Conservation (phyloP, 2,329 filamentous ascomycete species). For the Epichloe uncinata region DNA sequence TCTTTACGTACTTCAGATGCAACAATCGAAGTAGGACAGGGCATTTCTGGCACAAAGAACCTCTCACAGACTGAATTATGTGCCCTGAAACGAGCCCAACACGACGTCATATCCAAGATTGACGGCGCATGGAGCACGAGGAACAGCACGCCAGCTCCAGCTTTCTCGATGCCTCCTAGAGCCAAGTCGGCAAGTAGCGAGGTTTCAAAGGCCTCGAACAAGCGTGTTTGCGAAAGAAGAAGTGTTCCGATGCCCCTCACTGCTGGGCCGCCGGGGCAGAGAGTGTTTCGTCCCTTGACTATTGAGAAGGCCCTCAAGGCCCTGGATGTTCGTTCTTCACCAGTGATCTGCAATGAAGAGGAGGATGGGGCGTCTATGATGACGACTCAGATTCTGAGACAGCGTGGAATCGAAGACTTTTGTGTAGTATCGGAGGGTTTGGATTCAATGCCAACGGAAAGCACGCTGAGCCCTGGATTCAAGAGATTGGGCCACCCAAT, state of each 20-base stretch:
- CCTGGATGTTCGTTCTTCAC: conserved; percentile 8
- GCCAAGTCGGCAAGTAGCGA: conserved; percentile 1
- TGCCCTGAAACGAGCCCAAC: neutral
- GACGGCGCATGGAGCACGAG: conserved; percentile 1
- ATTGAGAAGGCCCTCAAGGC: conserved; percentile 26
- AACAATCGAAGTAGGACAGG: neutral
- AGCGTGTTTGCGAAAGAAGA: conserved; percentile 25
- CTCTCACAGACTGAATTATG: neutral
- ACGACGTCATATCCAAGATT: conserved; percentile 1
- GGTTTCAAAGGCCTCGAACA: neutral
- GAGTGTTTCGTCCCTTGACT: conserved; percentile 32
- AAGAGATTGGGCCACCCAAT: neutral
- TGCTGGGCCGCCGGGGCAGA: conserved; percentile 40
- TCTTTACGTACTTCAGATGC: neutral
- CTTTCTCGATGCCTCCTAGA: neutral
- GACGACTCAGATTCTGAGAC: conserved; percentile 11
- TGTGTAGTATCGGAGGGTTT: neutral
- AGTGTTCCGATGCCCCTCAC: conserved; percentile 34
- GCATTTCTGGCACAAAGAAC: neutral
- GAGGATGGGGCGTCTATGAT: conserved; percentile 14
- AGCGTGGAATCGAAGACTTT: conserved; percentile 12
- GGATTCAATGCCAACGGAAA: neutral
- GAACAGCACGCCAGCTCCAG: neutral
- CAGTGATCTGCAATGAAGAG: conserved; percentile 6
- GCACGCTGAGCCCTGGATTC: neutral